Evolutionary conservation across 106 monocot species (phyloP).

Genomic region (Dendrobium officinale): DNA sequence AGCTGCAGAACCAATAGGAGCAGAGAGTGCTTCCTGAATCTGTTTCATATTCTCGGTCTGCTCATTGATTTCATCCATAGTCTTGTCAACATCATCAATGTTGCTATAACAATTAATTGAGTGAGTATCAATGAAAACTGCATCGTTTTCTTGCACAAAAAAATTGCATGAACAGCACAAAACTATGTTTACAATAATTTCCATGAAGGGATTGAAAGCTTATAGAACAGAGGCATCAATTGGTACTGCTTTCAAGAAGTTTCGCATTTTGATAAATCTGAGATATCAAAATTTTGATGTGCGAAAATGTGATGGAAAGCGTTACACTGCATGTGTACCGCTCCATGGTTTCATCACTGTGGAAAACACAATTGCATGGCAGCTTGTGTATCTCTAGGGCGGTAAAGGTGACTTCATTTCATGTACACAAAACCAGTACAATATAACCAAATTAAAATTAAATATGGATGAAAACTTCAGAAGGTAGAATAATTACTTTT

Average conservation of each 20-base stretch:
- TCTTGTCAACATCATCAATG: slow-evolving; percentile 71
- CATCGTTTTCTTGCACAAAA: slow-evolving; percentile 2
- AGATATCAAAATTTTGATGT: background rate
- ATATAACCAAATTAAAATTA: background rate
- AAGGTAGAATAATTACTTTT: background rate
- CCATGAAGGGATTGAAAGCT: background rate
- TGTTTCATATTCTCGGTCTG: slow-evolving; percentile 72
- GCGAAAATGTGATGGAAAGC: background rate
- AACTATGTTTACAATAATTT: background rate
- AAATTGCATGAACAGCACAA: background rate
- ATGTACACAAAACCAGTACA: background rate
- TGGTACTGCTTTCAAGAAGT: background rate
- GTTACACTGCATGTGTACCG: background rate
- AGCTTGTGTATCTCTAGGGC: background rate
- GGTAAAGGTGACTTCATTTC: background rate
- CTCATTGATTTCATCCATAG: slow-evolving; percentile 73
- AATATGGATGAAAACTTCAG: background rate
- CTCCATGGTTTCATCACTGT: background rate
- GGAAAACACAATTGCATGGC: background rate
- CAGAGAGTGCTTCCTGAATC: slow-evolving; percentile 54
- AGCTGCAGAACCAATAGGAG: slow-evolving; percentile 55
- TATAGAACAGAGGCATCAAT: background rate
- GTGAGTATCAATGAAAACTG: background rate
- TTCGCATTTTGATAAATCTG: background rate
- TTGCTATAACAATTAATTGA: slow-evolving; percentile 27